Conservation (phyloP, 371 early-diverging fungal genomes). For the Circinella minor region DNA sequence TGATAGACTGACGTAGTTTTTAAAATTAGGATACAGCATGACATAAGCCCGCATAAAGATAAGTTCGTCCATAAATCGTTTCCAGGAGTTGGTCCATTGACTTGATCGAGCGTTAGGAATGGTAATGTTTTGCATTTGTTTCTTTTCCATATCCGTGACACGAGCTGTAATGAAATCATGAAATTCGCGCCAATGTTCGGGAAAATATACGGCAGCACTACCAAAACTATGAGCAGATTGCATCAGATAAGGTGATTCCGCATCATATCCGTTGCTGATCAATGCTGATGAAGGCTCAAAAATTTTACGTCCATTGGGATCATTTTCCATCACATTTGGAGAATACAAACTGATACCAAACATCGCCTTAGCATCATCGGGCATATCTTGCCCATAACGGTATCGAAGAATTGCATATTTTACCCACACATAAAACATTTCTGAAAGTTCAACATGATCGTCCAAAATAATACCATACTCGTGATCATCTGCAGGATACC, state of each 20-base stretch:
- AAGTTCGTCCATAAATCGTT: slow-evolving; percentile 66
- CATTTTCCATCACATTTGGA: slow-evolving; percentile 49
- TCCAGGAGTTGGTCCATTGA: slow-evolving; percentile 66
- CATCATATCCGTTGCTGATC: slow-evolving; percentile 33
- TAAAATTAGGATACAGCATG: slow-evolving; percentile 64
- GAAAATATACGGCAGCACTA: slow-evolving; percentile 66
- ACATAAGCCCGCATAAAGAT: slow-evolving; percentile 64
- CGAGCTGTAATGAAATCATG: slow-evolving; percentile 66
- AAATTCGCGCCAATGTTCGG: slow-evolving; percentile 72
- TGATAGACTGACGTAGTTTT: slow-evolving; percentile 54
- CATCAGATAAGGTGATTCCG: slow-evolving; percentile 49
- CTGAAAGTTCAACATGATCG: slow-evolving; percentile 63
- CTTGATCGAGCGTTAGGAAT: slow-evolving; percentile 55
- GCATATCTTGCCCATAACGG: slow-evolving; percentile 39
- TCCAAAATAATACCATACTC: slow-evolving; percentile 66
- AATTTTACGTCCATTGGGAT: slow-evolving; percentile 32
- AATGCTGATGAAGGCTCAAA: slow-evolving; percentile 27
- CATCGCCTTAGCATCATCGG: slow-evolving; percentile 35
- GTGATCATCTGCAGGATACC: slow-evolving; percentile 62
- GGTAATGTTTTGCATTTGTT: slow-evolving; percentile 47
- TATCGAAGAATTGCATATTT: slow-evolving; percentile 63
- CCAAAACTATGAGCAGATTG: slow-evolving; percentile 51
- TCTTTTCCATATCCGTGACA: slow-evolving; percentile 47
- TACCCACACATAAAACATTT: slow-evolving; percentile 60
- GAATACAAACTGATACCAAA: slow-evolving; percentile 69